Evolutionary conservation across 768 basidiomycete species (phyloP), one percentile per base, ranked within the genome.

Genomic region (Tricholomella constricta): DNA sequence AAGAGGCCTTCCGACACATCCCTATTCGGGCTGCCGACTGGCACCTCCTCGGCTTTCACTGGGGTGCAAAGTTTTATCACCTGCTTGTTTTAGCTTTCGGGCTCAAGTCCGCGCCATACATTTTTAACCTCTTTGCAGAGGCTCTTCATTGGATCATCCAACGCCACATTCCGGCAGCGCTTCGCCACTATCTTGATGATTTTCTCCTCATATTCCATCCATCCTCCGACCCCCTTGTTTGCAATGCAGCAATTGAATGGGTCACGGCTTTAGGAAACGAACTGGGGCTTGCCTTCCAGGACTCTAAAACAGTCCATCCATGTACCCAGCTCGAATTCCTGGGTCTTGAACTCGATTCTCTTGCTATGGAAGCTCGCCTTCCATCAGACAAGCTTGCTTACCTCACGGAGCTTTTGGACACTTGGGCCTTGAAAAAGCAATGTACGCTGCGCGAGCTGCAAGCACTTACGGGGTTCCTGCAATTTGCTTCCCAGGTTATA

Each of bases 101-200:
- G 3, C 54, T 69, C 3, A 56, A 65, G 6, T 62, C 68, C 2
- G 67, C 71, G 12, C 70, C 71, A 1, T 72, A 72, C 55, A 73
- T 75, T 23, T 74, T 71, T 61, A 71, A 74, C 49, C 63, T 74
- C 11, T 73, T 73, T 51, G 66, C 73, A 0, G 69, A 75, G 52
- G 73, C 64, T 12, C 62, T 74, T n/a, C 72, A 72, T 48, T 76
- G 73, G 73, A 74, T 75, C 43, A 69, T 74, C 20, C 45, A 48
- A 22, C 50, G 60, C 19, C 61, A 63, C 11, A 69, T 29, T 11
- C 29, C 29, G 6, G 29, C 29, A 29, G 29, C 29, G 11, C 29
- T 29, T 6, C 29, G 29, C 11, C 29, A 29, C 29, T 29, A 29
- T 29, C 29, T 29, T 11, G 29, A 29, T 29, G 29, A 29, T 72